Conservation (phyloP, 805 yeast species). For the Candida ipomoeae region DNA sequence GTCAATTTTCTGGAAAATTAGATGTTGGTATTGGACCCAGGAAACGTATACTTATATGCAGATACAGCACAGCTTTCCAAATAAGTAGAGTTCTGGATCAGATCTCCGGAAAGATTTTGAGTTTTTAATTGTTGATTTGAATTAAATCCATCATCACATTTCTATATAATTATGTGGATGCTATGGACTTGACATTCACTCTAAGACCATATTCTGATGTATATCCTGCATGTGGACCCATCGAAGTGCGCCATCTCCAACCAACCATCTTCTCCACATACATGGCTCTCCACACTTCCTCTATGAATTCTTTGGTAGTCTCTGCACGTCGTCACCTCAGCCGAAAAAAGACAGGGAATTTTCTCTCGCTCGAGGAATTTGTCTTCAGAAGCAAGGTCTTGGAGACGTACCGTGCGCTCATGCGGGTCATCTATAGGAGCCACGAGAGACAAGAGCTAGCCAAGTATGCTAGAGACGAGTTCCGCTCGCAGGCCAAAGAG, state of each 20-base stretch:
- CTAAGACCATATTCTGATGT: too few species aligned
- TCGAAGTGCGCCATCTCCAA: not conserved
- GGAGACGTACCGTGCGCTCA: conserved; percentile 30
- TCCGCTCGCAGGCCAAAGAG: conserved; percentile 23
- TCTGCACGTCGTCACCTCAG: conserved; percentile 1
- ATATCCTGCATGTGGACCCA: not conserved
- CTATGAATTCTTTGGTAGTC: not conserved
- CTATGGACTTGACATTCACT: too few species aligned
- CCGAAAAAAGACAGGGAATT: not conserved
- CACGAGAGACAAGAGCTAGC: conserved; percentile 36
- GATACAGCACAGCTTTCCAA: too few species aligned
- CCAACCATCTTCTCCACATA: not conserved
- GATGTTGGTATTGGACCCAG: too few species aligned
- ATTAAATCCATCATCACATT: too few species aligned
- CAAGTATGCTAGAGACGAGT: conserved; percentile 31
- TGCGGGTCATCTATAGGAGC: conserved; percentile 31
- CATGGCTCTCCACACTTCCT: not conserved
- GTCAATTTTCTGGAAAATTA: too few species aligned
- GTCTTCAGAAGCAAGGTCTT: conserved; percentile 33
- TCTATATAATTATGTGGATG: too few species aligned
- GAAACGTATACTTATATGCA: too few species aligned
- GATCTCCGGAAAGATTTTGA: too few species aligned
- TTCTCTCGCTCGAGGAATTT: conserved; percentile 36
- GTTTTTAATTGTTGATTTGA: too few species aligned
- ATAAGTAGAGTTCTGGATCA: too few species aligned